phyloP scores from a whole-genome alignment of 495 filamentous ascomycete genomes.

The Cercophora scortea region DNA sequence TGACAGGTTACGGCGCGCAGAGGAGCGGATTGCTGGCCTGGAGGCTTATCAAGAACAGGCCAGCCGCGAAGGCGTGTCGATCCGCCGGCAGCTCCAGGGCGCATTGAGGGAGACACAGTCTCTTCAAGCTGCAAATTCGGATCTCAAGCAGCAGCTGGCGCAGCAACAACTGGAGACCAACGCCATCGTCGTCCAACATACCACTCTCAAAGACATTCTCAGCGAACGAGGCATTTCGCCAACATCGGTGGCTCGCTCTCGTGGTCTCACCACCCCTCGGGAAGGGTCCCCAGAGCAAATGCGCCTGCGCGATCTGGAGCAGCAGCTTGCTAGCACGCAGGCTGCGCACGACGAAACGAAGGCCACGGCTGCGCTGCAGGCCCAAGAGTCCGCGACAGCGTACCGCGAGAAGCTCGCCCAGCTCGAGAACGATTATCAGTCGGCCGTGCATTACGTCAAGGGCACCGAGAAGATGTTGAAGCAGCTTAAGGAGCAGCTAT shows the following conservation, averaged over 20 bases:
- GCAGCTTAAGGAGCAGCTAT: slow-evolving; percentile 94
- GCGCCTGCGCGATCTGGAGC: slow-evolving; percentile 82
- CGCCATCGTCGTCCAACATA: slow-evolving; percentile 82
- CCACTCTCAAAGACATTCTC: slow-evolving; percentile 85
- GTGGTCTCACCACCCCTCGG: slow-evolving; percentile 49
- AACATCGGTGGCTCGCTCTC: slow-evolving; percentile 42
- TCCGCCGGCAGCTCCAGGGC: slow-evolving; percentile 81
- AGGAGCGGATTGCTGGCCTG: slow-evolving; percentile 90
- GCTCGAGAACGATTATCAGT: slow-evolving; percentile 93
- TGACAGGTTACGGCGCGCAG: slow-evolving; percentile 83
- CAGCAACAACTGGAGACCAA: slow-evolving; percentile 82
- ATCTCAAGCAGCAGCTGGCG: slow-evolving; percentile 70
- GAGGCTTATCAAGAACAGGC: slow-evolving; percentile 97
- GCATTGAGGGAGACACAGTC: slow-evolving; percentile 72
- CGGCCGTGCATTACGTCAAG: slow-evolving; percentile 99
- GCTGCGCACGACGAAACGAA: slow-evolving; percentile 81
- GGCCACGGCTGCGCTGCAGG: slow-evolving; percentile 61
- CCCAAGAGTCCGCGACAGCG: slow-evolving; percentile 72
- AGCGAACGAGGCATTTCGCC: slow-evolving; percentile 75
- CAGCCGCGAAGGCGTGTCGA: slow-evolving; percentile 80
- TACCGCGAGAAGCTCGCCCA: slow-evolving; percentile 89
- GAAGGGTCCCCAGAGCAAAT: slow-evolving; percentile 73
- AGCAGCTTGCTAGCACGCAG: slow-evolving; percentile 70
- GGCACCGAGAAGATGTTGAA: slow-evolving; percentile 98
- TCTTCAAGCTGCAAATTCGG: slow-evolving; percentile 66